Percentiles rank a stretch among this genome's conserved stretches.
These are phyloP conservation scores for Ceratobasidium sp. DNA, from an alignment of 1,284 basidiomycete genomes.

Conservation along the genomic window DNA sequence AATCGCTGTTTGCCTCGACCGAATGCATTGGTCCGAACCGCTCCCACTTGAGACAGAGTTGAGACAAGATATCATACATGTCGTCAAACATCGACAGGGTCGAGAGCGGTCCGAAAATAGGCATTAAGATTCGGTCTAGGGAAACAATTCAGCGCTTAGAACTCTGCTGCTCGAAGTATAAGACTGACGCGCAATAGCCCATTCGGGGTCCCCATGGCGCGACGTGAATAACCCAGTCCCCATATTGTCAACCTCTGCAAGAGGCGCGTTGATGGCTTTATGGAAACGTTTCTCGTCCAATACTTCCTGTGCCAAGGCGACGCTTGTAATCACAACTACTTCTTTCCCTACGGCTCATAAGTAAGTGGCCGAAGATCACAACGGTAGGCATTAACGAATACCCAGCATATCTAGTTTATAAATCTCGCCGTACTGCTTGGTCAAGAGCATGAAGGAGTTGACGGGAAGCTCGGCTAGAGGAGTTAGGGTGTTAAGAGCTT, in stretches of 20 bases:
- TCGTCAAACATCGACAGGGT: slow-evolving; percentile 64
- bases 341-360: slow-evolving; percentile 50
- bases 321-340: slow-evolving; percentile 56
- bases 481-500: background rate
- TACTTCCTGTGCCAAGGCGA: slow-evolving; percentile 60
- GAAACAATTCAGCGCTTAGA: background rate
- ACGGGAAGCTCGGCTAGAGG: slow-evolving; percentile 51
- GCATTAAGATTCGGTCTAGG: slow-evolving; percentile 64
- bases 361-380: background rate
- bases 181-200: slow-evolving; percentile 61
- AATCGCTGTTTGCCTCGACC: slow-evolving; percentile 62
- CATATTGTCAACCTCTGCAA: slow-evolving; percentile 59
- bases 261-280: slow-evolving; percentile 57
- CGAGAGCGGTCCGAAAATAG: slow-evolving; percentile 62
- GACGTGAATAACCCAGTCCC: slow-evolving; percentile 64
- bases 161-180: background rate
- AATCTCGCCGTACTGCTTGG: slow-evolving; percentile 62
- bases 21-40: slow-evolving; percentile 59
- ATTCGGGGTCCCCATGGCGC: slow-evolving; percentile 60
- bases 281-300: slow-evolving; percentile 62
- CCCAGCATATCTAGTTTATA: slow-evolving; percentile 60
- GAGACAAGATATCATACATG: slow-evolving; percentile 64
- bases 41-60: slow-evolving; percentile 63
- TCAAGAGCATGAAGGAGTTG: slow-evolving; percentile 58
- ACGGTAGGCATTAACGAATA: slow-evolving; percentile 49